Percentiles rank a stretch among this genome's conserved stretches.
Evolutionary conservation across 106 monocot genomes (phyloP).

Genomic region (Phalaenopsis equestris): DNA sequence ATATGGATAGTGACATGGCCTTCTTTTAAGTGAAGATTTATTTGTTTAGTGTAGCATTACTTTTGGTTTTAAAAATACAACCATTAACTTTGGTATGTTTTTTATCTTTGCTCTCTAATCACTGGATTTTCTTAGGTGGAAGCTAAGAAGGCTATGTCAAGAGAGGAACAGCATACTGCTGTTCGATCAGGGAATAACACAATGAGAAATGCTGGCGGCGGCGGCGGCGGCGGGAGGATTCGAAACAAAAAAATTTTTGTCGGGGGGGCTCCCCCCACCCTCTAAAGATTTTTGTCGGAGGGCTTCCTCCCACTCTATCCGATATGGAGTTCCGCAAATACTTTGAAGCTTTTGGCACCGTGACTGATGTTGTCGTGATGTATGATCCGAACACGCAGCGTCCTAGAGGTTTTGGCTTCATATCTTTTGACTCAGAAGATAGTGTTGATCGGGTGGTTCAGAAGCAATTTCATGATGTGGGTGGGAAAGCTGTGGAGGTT

Average conservation of each 20-base stretch:
- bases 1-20: not conserved
- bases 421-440: conserved; percentile 33
- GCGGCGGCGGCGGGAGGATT: conserved; percentile 9
- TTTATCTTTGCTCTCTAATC: not conserved
- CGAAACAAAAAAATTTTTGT: conserved; percentile 44
- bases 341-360: conserved; percentile 32
- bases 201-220: conserved; percentile 14
- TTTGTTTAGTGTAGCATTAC: not conserved
- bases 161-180: conserved; percentile 31
- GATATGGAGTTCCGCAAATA: conserved; percentile 31
- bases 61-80: not conserved
- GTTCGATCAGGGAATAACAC: conserved; percentile 1
- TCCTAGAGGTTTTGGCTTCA: conserved; percentile 46
- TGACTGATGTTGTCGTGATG: conserved; percentile 40
- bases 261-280: conserved; percentile 29
- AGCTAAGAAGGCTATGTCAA: conserved; percentile 39
- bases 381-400: conserved; percentile 43
- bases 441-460: conserved; percentile 22
- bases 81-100: not conserved
- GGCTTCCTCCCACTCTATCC: conserved; percentile 23
- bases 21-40: not conserved
- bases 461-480: conserved; percentile 31
- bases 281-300: conserved; percentile 52
- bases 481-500: conserved; percentile 31
- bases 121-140: conserved; percentile 21